Evolutionary conservation across 1,284 basidiomycete genomes (phyloP).

Genomic region (Tilletia setariae): DNA sequence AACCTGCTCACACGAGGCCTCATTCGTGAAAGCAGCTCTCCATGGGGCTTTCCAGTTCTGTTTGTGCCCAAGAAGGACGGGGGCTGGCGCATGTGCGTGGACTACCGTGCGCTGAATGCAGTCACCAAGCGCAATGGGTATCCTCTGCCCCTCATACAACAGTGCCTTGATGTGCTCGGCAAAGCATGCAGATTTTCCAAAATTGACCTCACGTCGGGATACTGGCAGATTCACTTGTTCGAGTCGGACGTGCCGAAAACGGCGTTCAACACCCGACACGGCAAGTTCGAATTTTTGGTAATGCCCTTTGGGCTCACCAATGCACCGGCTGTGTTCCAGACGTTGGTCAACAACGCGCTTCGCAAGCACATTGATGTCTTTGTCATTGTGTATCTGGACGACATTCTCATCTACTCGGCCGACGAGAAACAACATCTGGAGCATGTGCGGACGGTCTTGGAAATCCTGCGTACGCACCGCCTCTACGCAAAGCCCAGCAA

Average conservation of each 20-base stretch:
- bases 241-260: neutral
- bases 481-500: constrained; percentile 16
- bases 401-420: constrained; percentile 18
- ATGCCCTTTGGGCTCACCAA: constrained; percentile 8
- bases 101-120: constrained; percentile 58
- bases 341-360: neutral
- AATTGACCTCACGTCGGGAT: constrained; percentile 46
- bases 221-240: neutral
- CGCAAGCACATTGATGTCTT: neutral
- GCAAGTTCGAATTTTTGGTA: neutral
- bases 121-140: constrained; percentile 56
- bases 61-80: constrained; percentile 61
- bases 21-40: neutral
- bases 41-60: constrained; percentile 47
- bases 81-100: constrained; percentile 55
- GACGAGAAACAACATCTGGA: constrained; percentile 14
- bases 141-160: constrained; percentile 55
- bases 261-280: neutral
- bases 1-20: neutral
- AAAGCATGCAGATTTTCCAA: constrained; percentile 53
- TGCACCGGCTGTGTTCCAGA: constrained; percentile 1
- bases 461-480: neutral
- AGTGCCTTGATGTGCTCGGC: constrained; percentile 54
- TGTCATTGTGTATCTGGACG: constrained; percentile 20
- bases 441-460: constrained; percentile 12